Conservation (phyloP, 768 basidiomycete genomes). For the Pholiota conissans region DNA sequence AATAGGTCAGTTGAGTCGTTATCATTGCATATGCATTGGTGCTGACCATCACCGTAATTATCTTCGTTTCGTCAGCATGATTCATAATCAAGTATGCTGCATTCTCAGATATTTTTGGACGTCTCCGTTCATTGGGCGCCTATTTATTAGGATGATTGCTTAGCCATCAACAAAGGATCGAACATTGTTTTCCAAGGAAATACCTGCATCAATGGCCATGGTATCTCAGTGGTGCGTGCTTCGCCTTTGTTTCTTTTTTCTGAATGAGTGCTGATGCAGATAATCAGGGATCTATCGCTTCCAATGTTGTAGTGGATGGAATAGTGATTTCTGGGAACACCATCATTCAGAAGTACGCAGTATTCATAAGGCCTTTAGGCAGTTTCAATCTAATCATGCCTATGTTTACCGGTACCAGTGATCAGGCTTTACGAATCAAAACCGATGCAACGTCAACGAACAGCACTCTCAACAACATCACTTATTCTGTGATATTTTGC, state of each 20-base stretch:
- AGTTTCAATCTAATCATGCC: neutral
- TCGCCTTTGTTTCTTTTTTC: neutral
- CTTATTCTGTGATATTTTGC: conserved; percentile 44
- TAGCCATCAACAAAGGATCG: conserved; percentile 48
- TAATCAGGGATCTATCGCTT: conserved; percentile 53
- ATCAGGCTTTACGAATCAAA: conserved; percentile 65
- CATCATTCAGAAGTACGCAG: conserved; percentile 49
- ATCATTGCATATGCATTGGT: neutral
- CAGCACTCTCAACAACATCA: conserved; percentile 48
- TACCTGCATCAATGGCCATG: conserved; percentile 60
- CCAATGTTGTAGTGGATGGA: conserved; percentile 43
- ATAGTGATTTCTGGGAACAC: conserved; percentile 52
- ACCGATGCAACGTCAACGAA: conserved; percentile 43
- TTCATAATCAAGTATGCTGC: conserved; percentile 35
- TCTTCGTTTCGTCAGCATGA: conserved; percentile 20
- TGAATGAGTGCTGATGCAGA: neutral
- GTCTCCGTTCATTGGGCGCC: neutral
- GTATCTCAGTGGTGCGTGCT: conserved; percentile 51
- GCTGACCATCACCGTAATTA: neutral
- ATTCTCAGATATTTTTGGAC: conserved; percentile 4
- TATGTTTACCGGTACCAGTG: conserved; percentile 25
- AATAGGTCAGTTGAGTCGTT: conserved; percentile 31
- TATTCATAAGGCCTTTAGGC: neutral
- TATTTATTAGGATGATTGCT: conserved; percentile 57
- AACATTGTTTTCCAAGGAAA: conserved; percentile 53